Evolutionary conservation across 176 grass and related monocot species (phyloP).

Genomic region (Triticum dicoccoides): DNA sequence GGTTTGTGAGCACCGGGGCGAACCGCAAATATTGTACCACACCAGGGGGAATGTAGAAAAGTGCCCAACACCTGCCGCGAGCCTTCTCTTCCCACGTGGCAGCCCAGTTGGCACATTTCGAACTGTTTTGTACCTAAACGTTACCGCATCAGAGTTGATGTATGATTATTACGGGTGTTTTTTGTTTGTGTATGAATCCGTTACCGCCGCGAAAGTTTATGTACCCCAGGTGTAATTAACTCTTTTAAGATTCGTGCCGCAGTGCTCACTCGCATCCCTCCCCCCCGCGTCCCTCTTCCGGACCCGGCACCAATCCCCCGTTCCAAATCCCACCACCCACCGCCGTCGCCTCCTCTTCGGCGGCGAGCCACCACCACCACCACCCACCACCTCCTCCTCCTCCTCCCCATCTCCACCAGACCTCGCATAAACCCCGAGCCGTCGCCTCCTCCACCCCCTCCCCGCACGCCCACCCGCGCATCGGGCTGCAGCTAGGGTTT

Average conservation of each 20-base stretch:
- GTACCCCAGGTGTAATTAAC: too few relatives aligned
- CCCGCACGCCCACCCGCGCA: slow-evolving; percentile 12
- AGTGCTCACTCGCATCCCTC: not conserved
- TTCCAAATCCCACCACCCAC: slow-evolving; percentile 38
- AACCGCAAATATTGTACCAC: too few relatives aligned
- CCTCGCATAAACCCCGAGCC: not conserved
- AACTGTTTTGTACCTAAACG: too few relatives aligned
- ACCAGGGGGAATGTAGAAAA: too few relatives aligned
- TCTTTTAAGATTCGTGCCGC: slow-evolving; percentile 6
- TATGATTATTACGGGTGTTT: too few relatives aligned
- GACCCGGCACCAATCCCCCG: slow-evolving; percentile 35
- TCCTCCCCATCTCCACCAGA: not conserved
- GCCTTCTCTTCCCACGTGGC: too few relatives aligned
- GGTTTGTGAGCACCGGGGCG: too few relatives aligned
- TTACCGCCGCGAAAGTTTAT: too few relatives aligned
- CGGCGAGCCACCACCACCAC: slow-evolving; percentile 28
- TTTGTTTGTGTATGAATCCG: too few relatives aligned
- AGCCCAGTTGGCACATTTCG: too few relatives aligned
- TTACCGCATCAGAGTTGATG: too few relatives aligned
- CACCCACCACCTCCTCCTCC: not conserved
- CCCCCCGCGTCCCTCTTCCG: not conserved
- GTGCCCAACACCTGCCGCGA: too few relatives aligned
- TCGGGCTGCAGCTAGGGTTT: slow-evolving; percentile 52
- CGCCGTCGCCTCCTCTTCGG: slow-evolving; percentile 45
- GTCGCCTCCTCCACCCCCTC: not conserved